Evolutionary conservation across 2,329 filamentous ascomycete species (phyloP), one percentile per base, ranked within the genome.

Genomic region (Pestalotiopsis sp.): DNA sequence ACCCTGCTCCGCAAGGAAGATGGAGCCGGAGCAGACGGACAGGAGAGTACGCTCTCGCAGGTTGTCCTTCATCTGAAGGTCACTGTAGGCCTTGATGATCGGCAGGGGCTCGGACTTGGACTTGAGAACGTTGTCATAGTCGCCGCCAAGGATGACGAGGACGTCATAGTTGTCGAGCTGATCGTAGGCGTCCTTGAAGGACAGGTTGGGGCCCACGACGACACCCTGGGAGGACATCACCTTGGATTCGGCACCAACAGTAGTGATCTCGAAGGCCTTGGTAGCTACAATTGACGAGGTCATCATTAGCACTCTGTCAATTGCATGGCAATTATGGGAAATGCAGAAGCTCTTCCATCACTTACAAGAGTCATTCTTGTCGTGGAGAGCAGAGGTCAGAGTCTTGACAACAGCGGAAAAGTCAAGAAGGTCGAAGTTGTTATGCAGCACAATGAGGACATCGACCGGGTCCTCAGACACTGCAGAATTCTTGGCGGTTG

Each of bases 31-130:
- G 84, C 92, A 94, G 80, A 97, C 85, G 73, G 92, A 93, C 74
- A 96, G 83, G 76, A 96, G 84, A 64, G 93, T 95, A 74, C 93
- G 92, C 85, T 97, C 93, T 75, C 92, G 92, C 76, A 85, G 86
- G 13, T 93, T 92, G 75, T 95, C 92, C 75, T 89, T 90, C 85
- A 93, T 90, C 83, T 96, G 93, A 68, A 95, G 85, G 78, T 95
- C 91, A 72, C 91, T 88, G 81, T 91, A 96, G 76, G 91, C 90
- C 74, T 87, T 87, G 84, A 96, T 93, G 78, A 95, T 84, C 71
- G 85, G 82, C 71, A 95, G 85, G 27, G 92, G 92, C 79, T 94
- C 88, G 66, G 84, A 80, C 77, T 92, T 91, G 76, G 86, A 82
- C 81, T 93, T 90, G 77, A 95, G 81, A 71, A 94, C 80, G 49